These are phyloP conservation scores for Phytophthora pini DNA, from an alignment of 352 stramenopile species.

Conservation along the genomic window DNA sequence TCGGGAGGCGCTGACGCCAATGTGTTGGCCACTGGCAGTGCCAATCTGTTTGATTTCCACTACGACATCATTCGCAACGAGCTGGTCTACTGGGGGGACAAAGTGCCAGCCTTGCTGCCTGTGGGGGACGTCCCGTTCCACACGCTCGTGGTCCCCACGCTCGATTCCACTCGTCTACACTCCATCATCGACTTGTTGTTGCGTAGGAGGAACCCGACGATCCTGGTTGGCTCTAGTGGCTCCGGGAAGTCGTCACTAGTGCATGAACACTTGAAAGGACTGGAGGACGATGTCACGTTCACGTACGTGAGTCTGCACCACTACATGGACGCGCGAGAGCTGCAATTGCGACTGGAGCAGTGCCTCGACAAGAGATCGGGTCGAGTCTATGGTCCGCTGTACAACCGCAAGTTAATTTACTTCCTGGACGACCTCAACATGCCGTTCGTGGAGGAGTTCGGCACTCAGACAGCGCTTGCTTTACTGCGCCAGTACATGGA, in stretches of 20 bases:
- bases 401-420: slow-evolving; percentile 85
- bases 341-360: slow-evolving; percentile 85
- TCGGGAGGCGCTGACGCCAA: slow-evolving; percentile 19
- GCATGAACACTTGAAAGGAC: slow-evolving; percentile 71
- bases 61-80: slow-evolving; percentile 81
- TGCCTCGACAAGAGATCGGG: slow-evolving; percentile 89
- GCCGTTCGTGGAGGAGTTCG: slow-evolving; percentile 87
- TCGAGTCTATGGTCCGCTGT: slow-evolving; percentile 82
- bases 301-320: slow-evolving; percentile 85
- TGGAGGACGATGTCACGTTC: slow-evolving; percentile 65
- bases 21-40: slow-evolving; percentile 20
- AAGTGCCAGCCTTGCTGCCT: slow-evolving; percentile 43
- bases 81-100: slow-evolving; percentile 79
- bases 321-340: slow-evolving; percentile 84
- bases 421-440: slow-evolving; percentile 94
- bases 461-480: slow-evolving; percentile 90
- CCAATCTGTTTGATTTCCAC: slow-evolving; percentile 82
- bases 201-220: slow-evolving; percentile 48
- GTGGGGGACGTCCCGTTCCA: slow-evolving; percentile 61
- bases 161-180: slow-evolving; percentile 77
- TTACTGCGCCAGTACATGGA: slow-evolving; percentile 93
- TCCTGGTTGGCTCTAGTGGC: slow-evolving; percentile 85
- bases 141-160: slow-evolving; percentile 75
- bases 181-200: slow-evolving; percentile 71
- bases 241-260: slow-evolving; percentile 88